Conservation (phyloP, 2,329 filamentous ascomycete genomes). For the Talaromyces sp. region DNA sequence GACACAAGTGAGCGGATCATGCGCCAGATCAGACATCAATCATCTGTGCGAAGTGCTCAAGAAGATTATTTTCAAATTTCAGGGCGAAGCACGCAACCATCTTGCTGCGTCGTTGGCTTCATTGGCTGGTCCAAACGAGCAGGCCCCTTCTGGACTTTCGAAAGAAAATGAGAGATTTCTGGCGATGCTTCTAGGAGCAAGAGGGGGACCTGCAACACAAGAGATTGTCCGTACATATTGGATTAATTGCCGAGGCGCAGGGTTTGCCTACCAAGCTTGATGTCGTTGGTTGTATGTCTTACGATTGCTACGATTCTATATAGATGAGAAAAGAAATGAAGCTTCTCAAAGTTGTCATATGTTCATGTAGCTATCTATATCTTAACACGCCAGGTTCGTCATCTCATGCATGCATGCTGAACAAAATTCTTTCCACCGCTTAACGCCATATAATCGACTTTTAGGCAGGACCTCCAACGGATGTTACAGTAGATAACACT, state of each 20-base stretch:
- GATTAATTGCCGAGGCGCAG: conserved; percentile 43
- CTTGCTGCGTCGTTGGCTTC: conserved; percentile 36
- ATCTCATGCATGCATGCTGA: conserved; percentile 1
- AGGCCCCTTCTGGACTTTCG: conserved; percentile 19
- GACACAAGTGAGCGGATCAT: conserved; percentile 41
- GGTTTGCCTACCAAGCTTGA: conserved; percentile 34
- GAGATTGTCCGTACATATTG: conserved; percentile 43
- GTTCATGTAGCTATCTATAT: conserved; percentile 8
- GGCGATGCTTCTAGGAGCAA: conserved; percentile 36
- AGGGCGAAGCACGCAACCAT: conserved; percentile 37
- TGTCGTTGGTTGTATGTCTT: not conserved
- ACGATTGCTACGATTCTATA: not conserved
- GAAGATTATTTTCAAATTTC: conserved; percentile 42
- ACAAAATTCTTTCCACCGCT: not conserved
- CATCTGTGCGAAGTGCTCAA: conserved; percentile 42
- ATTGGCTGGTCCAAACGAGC: conserved; percentile 20
- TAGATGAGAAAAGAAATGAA: not conserved
- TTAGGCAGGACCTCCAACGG: not conserved
- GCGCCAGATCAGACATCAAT: conserved; percentile 45
- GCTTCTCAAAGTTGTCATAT: not conserved
- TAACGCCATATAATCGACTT: conserved; percentile 5
- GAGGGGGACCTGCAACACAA: conserved; percentile 39
- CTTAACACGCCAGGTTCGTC: not conserved
- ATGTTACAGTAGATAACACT: conserved; percentile 23
- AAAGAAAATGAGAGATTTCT: conserved; percentile 43